Evolutionary conservation across 371 early-diverging fungal species (phyloP), one percentile per base, ranked within the genome.

Genomic region (Mucor circinelloides): DNA sequence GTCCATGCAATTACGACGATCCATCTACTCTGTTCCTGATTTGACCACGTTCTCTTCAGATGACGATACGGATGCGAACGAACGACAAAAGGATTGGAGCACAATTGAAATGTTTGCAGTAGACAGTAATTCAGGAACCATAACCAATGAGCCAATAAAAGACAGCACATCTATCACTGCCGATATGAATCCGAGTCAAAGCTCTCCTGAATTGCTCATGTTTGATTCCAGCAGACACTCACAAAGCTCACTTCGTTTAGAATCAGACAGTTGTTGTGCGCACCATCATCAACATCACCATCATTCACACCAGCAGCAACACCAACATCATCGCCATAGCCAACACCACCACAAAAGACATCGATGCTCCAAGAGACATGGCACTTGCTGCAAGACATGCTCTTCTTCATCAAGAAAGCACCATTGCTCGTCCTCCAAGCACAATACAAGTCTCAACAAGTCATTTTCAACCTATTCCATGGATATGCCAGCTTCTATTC

Each of bases 11-110:
- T 5, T 73, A 28, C 30, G 61, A 13, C 57, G 64, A 60, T 60
- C 73, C 3, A 32, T 31, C 0, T 73, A 73, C 56, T 73, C 73
- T 56, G 64, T 73, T 9, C 73, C 73, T 55, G 64, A 69, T 56
- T 30, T 73, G 3, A 54, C 57, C 17, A 2, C 32, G 23, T 56
- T 66, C 9, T 46, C 58, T 6, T 31, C 55, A n/a, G 46, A 42
- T 19, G 46, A 42, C 1, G 60, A 40, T 25, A 60, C 57, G 28
- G 48, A 25, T 15, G 58, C 32, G 27, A 7, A 32, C 12, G 40
- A 50, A 21, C 10, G 17, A 15, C 23, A 32, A 27, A 42, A 40
- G 23, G 40, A 56, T 23, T 63, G 63, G 63, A 27, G 21, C 25
- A 38, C 50, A 7, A 54, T 63, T 17, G 32, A 63, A 23, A 23